Conservation (phyloP, 208 protist genomes). For the Trypanosoma caninum region DNA sequence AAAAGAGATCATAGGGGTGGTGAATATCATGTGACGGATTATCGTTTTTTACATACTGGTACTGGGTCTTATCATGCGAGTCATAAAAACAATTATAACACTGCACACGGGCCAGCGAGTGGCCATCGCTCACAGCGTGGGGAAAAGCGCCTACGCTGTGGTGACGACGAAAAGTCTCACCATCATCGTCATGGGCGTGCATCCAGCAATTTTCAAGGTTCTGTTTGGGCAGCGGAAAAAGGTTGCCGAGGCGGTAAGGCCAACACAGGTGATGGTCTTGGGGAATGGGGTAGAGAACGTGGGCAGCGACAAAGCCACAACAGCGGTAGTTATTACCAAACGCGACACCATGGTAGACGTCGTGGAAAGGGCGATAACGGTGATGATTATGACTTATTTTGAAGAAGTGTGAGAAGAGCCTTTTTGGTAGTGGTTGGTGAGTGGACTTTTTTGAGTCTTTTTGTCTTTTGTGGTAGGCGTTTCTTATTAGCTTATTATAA, state of each 20-base stretch:
- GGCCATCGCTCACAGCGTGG: neutral
- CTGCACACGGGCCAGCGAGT: neutral
- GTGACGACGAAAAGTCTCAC: neutral
- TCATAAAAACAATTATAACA: neutral
- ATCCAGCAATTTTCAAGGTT: neutral
- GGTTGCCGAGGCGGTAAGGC: neutral
- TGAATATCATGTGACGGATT: neutral
- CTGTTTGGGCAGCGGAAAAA: neutral
- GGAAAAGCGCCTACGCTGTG: neutral
- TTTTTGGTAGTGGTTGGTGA: neutral
- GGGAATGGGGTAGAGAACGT: neutral
- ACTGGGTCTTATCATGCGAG: neutral
- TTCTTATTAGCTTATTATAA: neutral
- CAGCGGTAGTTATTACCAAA: conserved; percentile 20
- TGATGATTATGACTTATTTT: conserved; percentile 35
- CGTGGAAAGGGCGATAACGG: conserved; percentile 6
- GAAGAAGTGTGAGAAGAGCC: conserved; percentile 3
- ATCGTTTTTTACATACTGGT: neutral
- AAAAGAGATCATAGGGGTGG: neutral
- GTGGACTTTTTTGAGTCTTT: neutral
- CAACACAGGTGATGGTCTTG: neutral
- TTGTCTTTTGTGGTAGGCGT: no score
- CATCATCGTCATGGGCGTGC: neutral
- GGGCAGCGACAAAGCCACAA: neutral
- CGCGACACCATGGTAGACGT: neutral